Base-by-base conservation (phyloP, 768 basidiomycete genomes). In the Xerocomus potaroensis region DNA sequence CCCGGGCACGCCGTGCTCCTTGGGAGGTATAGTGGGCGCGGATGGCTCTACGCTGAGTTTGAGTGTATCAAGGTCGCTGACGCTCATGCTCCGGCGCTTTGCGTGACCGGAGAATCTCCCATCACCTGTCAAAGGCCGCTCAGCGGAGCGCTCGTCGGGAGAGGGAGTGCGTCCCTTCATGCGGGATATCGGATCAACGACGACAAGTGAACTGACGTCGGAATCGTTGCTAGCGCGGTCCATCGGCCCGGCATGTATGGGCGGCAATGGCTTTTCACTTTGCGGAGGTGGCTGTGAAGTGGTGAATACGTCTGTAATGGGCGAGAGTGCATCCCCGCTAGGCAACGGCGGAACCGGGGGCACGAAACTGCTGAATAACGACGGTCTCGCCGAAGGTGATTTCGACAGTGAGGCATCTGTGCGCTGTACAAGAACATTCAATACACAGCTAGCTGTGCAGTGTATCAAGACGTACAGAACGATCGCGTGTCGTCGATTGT, bases 71-170 rank as follows among this genome's bases (percentile, higher is more conserved):
- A 74, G 73, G 58, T 85, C 80, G 41, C 83, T 77, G 42, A 85
- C 78, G 54, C 87, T 89, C 77, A 83, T 78, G 59, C 85, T 88
- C 49, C 87, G 71, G 54, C 84, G 77, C 55, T 84, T 82, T 51
- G 62, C 63, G 38, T 66, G 41, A 55, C 63, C 58, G 26, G 63
- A 46, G 24, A 59, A 46, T 54, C 61, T 66, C 36, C 49, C 63
- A 9, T 65, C 65, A 10, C 55, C 53, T 16, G 57, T 49, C 15
- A 54, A 43, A 5, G 53, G 37, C 31, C 61, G 64, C 16, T 62
- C 60, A n/a, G n/a, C n/a, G 14, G 64, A 54, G 9, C 60, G 57
- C 34, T 60, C 59, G 22, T 65, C 56, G 23, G 72, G 66, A 38
- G 65, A 63, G 5, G 60, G 54, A 3, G 58, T 61, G 44, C 66